These are phyloP conservation scores for Jatropha podagrica DNA, from an alignment of 441 rosid genomes.

Conservation along the genomic window DNA sequence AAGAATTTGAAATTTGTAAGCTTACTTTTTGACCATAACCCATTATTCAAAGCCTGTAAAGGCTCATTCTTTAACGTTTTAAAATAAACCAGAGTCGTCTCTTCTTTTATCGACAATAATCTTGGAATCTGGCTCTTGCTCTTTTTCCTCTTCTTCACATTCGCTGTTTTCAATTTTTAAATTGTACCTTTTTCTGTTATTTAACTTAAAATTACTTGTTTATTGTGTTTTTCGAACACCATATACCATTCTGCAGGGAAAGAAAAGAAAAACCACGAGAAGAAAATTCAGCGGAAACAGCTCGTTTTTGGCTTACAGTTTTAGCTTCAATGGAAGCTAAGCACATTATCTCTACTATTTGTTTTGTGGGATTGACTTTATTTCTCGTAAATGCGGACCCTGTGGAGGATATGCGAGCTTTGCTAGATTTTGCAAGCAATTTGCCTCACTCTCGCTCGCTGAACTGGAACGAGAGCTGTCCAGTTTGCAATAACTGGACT, in stretches of 20 bases:
- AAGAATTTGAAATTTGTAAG: constrained; percentile 23
- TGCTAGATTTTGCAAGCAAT: constrained; percentile 66
- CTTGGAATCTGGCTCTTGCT: constrained; percentile 44
- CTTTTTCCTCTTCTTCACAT: constrained; percentile 39
- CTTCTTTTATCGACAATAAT: constrained; percentile 52
- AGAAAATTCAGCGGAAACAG: constrained; percentile 39
- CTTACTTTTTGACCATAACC: constrained; percentile 33
- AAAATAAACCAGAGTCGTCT: constrained; percentile 36
- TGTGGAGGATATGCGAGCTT: constrained; percentile 73
- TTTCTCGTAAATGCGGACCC: constrained; percentile 53
- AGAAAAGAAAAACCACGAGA: neutral
- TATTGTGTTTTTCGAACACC: constrained; percentile 12
- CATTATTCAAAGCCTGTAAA: constrained; percentile 40
- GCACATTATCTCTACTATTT: constrained; percentile 32
- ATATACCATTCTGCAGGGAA: constrained; percentile 17
- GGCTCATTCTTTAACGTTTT: constrained; percentile 37
- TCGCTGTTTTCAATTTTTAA: constrained; percentile 38
- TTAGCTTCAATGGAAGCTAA: constrained; percentile 44
- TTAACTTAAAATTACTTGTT: constrained; percentile 15
- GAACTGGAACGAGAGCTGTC: constrained; percentile 68
- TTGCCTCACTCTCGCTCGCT: constrained; percentile 69
- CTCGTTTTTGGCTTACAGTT: constrained; percentile 47
- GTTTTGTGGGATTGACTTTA: constrained; percentile 39
- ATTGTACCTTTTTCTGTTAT: constrained; percentile 22
- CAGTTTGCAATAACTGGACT: constrained; percentile 71